Evolutionary conservation across 768 basidiomycete genomes (phyloP), one percentile per base, ranked within the genome.

Genomic region (Heimioporus sp.): DNA sequence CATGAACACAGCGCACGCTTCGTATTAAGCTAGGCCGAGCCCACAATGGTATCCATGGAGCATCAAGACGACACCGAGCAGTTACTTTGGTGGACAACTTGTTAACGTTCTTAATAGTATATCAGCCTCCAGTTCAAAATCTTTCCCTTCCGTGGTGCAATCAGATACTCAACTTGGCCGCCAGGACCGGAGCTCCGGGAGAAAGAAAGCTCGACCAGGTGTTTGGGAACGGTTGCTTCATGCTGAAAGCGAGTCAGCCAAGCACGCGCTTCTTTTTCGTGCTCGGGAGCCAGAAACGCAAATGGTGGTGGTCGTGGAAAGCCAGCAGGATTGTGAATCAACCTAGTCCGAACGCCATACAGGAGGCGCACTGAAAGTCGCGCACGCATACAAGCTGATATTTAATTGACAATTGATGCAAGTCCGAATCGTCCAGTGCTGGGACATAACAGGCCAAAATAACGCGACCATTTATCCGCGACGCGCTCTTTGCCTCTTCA

Each of bases 81-180:
- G 81, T 85, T 0, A 80, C 87, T 64, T 92, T 92, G 13, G 90
- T 92, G 52, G 89, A 91, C n/a, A 92, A 80, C 71, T 91, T 92
- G 63, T 92, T 92, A 36, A 92, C 90, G 57, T 92, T 90, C 88
- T 92, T 58, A n/a, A 37, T 28, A 31, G 28, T 19, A 43, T 16
- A 36, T 63, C 37, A 52, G 32, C 39, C 16, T 28, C 11, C 39
- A 49, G 31, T 40, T n/a, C 16, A 10, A 12, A 10, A 28, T 5
- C 30, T 10, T 12, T 20, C 46, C 16, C 8, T 10, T 20, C 46
- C 12, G 16, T 24, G 30, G 16, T 28, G n/a, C 7, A 43, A 58
- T 32, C 10, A 24, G 37, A 47, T 7, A 56, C 65, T 56, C 52
- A 62, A 88, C 90, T 79, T 91, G 90, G 15, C 90, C 90, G 34